These are phyloP conservation scores for Flammula alnicola DNA, from an alignment of 1,284 basidiomycete species.

Conservation along the genomic window DNA sequence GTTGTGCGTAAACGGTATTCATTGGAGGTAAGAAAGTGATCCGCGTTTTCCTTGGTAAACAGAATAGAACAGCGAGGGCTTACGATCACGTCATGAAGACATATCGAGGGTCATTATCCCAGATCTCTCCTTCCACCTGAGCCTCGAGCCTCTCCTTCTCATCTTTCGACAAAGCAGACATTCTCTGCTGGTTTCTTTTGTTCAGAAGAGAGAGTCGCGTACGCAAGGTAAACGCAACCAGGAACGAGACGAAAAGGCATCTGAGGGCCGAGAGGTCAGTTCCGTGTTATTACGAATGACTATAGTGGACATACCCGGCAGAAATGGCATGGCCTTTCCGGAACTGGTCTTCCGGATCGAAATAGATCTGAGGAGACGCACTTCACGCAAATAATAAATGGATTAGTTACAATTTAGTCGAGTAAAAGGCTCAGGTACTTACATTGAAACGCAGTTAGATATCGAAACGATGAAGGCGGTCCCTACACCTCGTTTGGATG, in stretches of 20 bases:
- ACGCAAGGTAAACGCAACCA: constrained; percentile 44
- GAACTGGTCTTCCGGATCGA: constrained; percentile 52
- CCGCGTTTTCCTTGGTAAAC: no score
- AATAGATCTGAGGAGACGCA: constrained; percentile 62
- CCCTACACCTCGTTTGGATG: constrained; percentile 60
- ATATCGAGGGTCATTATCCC: constrained; percentile 52
- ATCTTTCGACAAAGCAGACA: constrained; percentile 30
- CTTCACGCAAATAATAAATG: constrained; percentile 35
- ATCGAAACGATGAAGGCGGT: constrained; percentile 63
- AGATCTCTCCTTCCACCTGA: constrained; percentile 38
- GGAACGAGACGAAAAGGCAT: constrained; percentile 46
- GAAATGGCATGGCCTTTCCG: constrained; percentile 58
- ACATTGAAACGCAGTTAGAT: constrained; percentile 61
- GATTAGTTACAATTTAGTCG: background rate
- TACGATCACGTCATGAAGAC: constrained; percentile 46
- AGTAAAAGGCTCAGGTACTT: constrained; percentile 19
- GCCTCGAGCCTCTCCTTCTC: constrained; percentile 33
- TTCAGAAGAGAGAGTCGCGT: constrained; percentile 46
- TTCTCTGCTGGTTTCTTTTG: constrained; percentile 35
- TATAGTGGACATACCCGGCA: constrained; percentile 41
- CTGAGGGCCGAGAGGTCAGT: constrained; percentile 26
- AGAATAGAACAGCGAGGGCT: no score
- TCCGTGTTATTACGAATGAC: background rate
- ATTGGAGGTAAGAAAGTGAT: no score
- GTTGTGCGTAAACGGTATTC: no score